Evolutionary conservation across 2,329 filamentous ascomycete genomes (phyloP).

Genomic region (Calonectria hongkongensis): DNA sequence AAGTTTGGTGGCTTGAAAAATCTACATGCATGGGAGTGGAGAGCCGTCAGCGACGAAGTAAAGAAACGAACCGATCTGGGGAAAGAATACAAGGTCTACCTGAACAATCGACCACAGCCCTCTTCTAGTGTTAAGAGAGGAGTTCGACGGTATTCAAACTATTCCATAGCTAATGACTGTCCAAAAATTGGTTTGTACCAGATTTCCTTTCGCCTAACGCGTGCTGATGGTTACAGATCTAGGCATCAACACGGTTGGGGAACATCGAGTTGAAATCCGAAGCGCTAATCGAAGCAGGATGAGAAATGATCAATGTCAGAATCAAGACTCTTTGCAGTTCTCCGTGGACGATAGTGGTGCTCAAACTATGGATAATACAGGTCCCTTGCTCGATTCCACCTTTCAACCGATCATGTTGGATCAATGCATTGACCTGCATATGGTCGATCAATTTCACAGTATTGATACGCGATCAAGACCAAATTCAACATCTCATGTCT

Average conservation of each 20-base stretch:
- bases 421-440: too few relatives aligned
- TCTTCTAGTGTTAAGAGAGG: not conserved
- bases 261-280: conserved; percentile 4
- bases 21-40: not conserved
- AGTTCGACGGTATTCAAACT: not conserved
- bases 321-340: too few relatives aligned
- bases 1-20: not conserved
- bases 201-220: not conserved
- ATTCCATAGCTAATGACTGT: not conserved
- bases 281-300: not conserved
- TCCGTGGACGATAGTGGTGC: not conserved
- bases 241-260: not conserved
- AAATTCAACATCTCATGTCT: too few relatives aligned
- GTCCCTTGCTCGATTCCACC: too few relatives aligned
- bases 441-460: too few relatives aligned
- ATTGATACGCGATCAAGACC: too few relatives aligned
- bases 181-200: not conserved
- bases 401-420: too few relatives aligned
- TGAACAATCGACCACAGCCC: not conserved
- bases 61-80: not conserved
- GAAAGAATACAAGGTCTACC: not conserved
- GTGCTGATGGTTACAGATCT: not conserved
- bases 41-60: not conserved
- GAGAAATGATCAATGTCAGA: not conserved
- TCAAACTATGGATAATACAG: not conserved